phyloP scores from a whole-genome alignment of 1,139 yeast species.

The Wickerhamomyces sp. region DNA sequence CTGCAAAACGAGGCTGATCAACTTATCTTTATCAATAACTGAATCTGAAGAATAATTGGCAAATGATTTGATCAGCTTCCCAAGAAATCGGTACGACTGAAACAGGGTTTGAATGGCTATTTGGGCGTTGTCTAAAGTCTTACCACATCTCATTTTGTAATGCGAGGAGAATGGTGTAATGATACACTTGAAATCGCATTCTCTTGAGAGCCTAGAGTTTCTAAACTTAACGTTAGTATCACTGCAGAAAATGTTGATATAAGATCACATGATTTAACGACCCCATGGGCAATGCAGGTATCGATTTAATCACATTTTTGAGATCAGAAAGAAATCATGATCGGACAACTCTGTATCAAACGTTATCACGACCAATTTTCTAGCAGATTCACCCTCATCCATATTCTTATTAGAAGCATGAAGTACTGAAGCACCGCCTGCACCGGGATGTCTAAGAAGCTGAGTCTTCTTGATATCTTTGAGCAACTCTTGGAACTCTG shows the following conservation, averaged over 20 bases:
- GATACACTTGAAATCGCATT: not conserved
- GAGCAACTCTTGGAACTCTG: not conserved
- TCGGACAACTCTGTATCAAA: not conserved
- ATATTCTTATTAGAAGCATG: too few relatives aligned
- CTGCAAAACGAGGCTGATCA: slow-evolving; percentile 2
- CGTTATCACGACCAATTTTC: not conserved
- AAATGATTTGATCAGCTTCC: slow-evolving; percentile 2
- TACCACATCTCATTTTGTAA: not conserved
- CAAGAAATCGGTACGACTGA: slow-evolving; percentile 5
- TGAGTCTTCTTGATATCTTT: too few relatives aligned
- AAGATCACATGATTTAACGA: too few relatives aligned
- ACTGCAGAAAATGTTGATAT: not conserved
- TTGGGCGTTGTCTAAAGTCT: not conserved
- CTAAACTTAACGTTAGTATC: not conserved
- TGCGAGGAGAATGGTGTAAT: not conserved
- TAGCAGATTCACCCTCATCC: too few relatives aligned
- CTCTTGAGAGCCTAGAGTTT: not conserved
- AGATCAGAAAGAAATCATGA: not conserved
- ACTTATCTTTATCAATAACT: not conserved
- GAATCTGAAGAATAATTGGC: not conserved
- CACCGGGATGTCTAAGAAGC: not conserved
- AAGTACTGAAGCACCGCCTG: not conserved
- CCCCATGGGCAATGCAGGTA: not conserved
- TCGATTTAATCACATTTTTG: not conserved
- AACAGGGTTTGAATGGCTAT: slow-evolving; percentile 2